Evolutionary conservation across 306 rosid genomes (phyloP).

Genomic region (Cucurbita argyrosperma): DNA sequence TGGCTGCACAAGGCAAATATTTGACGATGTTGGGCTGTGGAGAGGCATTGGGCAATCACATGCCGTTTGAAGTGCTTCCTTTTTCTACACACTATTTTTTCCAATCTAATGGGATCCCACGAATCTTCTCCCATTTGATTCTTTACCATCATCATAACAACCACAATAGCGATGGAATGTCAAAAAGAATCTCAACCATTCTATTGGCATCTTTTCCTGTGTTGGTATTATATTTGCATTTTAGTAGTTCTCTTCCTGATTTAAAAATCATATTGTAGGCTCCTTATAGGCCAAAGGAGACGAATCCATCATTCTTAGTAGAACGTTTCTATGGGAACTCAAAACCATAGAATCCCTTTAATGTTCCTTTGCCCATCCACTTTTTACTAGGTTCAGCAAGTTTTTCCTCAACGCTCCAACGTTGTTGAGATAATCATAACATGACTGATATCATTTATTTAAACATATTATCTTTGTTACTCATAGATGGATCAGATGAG

Average conservation of each 20-base stretch:
- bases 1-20: neutral
- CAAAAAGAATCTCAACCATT: neutral
- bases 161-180: neutral
- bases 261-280: neutral
- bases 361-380: neutral
- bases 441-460: no score
- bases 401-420: no score
- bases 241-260: neutral
- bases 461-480: no score
- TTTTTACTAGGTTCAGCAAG: neutral
- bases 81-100: neutral
- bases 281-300: neutral
- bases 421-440: no score
- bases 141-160: neutral
- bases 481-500: no score
- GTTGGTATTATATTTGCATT: neutral
- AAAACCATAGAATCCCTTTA: neutral
- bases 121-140: conserved; percentile 6
- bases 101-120: neutral
- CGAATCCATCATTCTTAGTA: neutral
- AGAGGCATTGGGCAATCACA: neutral
- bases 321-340: neutral
- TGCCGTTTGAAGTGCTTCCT: conserved; percentile 5
- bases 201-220: neutral
- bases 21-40: neutral